phyloP scores from a whole-genome alignment of 2,329 filamentous ascomycete genomes.

The Chaetothyriales sp. region DNA sequence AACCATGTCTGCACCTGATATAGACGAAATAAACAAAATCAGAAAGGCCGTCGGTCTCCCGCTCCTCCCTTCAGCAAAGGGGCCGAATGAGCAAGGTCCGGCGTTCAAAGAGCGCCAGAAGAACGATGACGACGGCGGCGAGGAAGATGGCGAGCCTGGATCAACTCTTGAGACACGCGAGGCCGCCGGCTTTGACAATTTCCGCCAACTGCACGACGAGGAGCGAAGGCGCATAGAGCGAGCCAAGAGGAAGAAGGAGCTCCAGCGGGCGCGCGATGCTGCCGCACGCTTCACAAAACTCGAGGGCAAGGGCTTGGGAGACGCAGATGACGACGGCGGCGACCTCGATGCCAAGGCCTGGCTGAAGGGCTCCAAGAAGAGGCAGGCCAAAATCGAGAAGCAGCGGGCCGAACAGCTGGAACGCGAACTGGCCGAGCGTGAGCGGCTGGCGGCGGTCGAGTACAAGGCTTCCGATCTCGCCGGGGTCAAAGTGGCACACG shows the following conservation, averaged over 20 bases:
- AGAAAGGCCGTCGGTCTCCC: constrained; percentile 18
- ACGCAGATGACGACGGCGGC: constrained; percentile 47
- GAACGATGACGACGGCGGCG: constrained; percentile 34
- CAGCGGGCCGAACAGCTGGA: constrained; percentile 56
- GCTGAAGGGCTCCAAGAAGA: constrained; percentile 81
- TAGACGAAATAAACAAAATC: constrained; percentile 21
- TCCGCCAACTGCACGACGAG: constrained; percentile 48
- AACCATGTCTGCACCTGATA: constrained; percentile 15
- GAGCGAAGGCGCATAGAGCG: constrained; percentile 54
- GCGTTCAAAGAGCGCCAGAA: constrained; percentile 37
- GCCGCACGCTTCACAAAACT: constrained; percentile 63
- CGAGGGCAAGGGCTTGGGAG: constrained; percentile 72
- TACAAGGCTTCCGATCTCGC: constrained; percentile 79
- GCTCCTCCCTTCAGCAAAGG: constrained; percentile 16
- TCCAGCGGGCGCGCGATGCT: constrained; percentile 75
- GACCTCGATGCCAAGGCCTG: constrained; percentile 68
- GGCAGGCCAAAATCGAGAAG: constrained; percentile 76
- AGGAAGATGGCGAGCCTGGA: constrained; percentile 52
- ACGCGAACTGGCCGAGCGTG: constrained; percentile 64
- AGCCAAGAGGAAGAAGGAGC: constrained; percentile 65
- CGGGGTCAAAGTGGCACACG: constrained; percentile 84
- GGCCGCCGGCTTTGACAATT: constrained; percentile 32
- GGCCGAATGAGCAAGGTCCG: constrained; percentile 30
- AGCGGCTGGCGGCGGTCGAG: constrained; percentile 53
- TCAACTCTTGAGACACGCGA: constrained; percentile 66